phyloP scores from a whole-genome alignment of 306 rosid genomes.

The Bauhinia variegata region DNA sequence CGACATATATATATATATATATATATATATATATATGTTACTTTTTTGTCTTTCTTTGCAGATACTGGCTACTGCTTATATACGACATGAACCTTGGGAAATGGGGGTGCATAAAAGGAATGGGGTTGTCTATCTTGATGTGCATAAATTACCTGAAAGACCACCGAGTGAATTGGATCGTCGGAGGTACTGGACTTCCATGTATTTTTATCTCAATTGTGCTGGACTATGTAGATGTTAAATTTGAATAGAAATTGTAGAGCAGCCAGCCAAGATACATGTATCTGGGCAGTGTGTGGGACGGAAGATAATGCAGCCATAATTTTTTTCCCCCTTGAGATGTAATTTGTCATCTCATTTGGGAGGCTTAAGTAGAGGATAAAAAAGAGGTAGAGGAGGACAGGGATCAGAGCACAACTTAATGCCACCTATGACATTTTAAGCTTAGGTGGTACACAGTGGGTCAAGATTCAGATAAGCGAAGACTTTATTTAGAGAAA shows the following conservation, averaged over 20 bases:
- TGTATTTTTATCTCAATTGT: constrained; percentile 10
- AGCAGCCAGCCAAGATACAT: neutral
- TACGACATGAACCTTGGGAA: constrained; percentile 94
- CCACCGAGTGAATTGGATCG: constrained; percentile 84
- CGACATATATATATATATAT: no score
- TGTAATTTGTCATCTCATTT: neutral
- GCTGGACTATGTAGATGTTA: constrained; percentile 12
- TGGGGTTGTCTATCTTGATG: constrained; percentile 96
- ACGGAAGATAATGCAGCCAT: no score
- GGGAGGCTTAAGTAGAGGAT: neutral
- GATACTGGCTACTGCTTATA: constrained; percentile 91
- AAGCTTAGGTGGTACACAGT: no score
- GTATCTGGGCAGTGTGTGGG: neutral
- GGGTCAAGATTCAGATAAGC: neutral
- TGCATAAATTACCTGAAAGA: constrained; percentile 91
- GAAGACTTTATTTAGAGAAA: constrained; percentile 19
- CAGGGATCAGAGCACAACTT: neutral
- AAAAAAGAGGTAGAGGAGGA: neutral
- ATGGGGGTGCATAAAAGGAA: constrained; percentile 98
- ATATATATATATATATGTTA: no score
- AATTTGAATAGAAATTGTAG: constrained; percentile 2
- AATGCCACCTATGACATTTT: no score
- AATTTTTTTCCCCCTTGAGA: no score
- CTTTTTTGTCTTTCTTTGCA: constrained; percentile 37
- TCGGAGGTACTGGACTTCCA: constrained; percentile 61